phyloP scores from a whole-genome alignment of 352 stramenopile genomes.

The Globisporangium takayamanum region DNA sequence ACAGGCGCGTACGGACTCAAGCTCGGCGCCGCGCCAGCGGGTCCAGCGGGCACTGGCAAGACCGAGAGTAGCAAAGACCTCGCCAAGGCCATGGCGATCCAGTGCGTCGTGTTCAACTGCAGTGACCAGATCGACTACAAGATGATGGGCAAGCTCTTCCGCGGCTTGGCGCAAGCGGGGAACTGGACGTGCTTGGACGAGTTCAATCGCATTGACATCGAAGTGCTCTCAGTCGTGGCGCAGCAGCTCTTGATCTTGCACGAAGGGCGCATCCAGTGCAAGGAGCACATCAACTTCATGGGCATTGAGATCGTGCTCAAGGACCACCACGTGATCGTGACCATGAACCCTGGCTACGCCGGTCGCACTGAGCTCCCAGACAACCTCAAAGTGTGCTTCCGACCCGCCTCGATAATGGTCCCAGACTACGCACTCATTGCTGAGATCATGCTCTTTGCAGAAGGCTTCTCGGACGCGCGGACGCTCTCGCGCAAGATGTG shows the following conservation, averaged over 20 bases:
- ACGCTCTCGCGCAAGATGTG: constrained; percentile 95
- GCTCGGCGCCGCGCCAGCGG: constrained; percentile 89
- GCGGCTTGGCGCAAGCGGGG: constrained; percentile 85
- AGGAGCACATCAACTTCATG: constrained; percentile 94
- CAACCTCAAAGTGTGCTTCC: constrained; percentile 95
- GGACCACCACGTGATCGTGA: constrained; percentile 97
- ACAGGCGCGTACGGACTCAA: constrained; percentile 92
- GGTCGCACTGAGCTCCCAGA: constrained; percentile 94
- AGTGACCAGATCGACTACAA: constrained; percentile 95
- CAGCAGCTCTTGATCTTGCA: constrained; percentile 84
- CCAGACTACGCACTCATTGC: constrained; percentile 94
- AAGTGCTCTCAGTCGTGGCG: constrained; percentile 93
- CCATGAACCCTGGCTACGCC: constrained; percentile 96
- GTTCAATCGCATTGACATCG: constrained; percentile 93
- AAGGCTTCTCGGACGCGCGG: constrained; percentile 92
- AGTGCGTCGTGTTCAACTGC: constrained; percentile 96
- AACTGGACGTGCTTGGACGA: constrained; percentile 91
- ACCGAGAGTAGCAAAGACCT: constrained; percentile 96
- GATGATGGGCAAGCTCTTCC: constrained; percentile 96
- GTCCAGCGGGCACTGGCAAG: constrained; percentile 94
- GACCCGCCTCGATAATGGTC: constrained; percentile 96
- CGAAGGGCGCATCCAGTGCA: constrained; percentile 73
- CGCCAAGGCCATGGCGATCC: constrained; percentile 91
- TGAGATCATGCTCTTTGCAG: constrained; percentile 96
- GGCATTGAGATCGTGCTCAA: constrained; percentile 93